Percentiles rank a stretch among this genome's conserved stretches.
Evolutionary conservation across 1,284 basidiomycete genomes (phyloP).

Genomic region (Psilocybe mexicana): DNA sequence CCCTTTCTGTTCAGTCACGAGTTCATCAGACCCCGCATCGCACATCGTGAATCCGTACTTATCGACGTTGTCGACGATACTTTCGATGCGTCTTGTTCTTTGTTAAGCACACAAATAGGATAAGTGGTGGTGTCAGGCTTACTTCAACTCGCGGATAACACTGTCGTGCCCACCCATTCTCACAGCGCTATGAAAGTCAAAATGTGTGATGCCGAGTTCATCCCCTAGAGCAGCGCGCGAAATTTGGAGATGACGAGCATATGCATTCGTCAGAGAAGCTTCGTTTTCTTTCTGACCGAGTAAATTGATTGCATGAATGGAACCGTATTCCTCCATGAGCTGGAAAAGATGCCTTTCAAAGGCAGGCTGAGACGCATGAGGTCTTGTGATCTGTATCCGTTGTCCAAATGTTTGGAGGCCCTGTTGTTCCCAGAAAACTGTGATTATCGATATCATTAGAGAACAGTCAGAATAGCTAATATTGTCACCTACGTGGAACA

Average conservation of each 20-base stretch:
- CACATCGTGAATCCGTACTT: constrained; percentile 85
- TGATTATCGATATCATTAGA: constrained; percentile 3
- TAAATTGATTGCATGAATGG: constrained; percentile 85
- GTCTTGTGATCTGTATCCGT: constrained; percentile 91
- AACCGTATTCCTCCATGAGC: constrained; percentile 80
- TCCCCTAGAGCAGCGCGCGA: constrained; percentile 60
- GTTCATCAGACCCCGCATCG: constrained; percentile 62
- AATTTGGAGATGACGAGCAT: constrained; percentile 73
- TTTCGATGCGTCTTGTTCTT: constrained; percentile 54
- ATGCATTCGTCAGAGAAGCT: constrained; percentile 79
- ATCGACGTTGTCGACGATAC: constrained; percentile 69
- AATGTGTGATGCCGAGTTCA: constrained; percentile 77
- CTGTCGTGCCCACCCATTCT: constrained; percentile 87
- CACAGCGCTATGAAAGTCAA: constrained; percentile 92
- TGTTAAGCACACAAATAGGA: constrained; percentile 18
- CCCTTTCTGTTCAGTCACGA: constrained; percentile 84
- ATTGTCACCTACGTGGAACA: constrained; percentile 74
- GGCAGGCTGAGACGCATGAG: constrained; percentile 92
- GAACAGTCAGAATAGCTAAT: constrained; percentile 11
- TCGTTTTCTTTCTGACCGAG: constrained; percentile 93
- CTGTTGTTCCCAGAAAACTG: constrained; percentile 99
- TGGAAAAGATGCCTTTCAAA: constrained; percentile 93
- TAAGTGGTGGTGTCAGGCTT: constrained; percentile 22
- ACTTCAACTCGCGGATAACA: constrained; percentile 77
- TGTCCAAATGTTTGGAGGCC: constrained; percentile 89